Evolutionary conservation across 495 filamentous ascomycete species (phyloP).

Genomic region (Usnea hakonensis): DNA sequence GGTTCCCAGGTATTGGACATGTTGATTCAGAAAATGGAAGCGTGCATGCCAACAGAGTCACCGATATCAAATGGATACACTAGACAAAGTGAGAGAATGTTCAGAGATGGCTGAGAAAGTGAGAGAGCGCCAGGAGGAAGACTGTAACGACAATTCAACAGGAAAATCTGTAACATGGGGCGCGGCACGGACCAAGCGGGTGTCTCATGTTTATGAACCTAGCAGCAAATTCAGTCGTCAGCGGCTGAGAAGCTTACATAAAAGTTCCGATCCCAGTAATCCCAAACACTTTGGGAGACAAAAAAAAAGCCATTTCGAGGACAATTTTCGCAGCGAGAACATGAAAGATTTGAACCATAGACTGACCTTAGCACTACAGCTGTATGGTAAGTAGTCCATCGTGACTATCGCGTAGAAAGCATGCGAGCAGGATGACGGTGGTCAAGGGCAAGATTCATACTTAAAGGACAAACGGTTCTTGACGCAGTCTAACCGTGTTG

Average conservation of each 20-base stretch:
- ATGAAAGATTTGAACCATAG: too few relatives aligned
- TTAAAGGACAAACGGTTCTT: too few relatives aligned
- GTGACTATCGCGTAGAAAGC: too few relatives aligned
- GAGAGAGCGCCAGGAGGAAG: neutral
- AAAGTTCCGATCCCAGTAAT: neutral
- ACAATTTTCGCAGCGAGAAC: too few relatives aligned
- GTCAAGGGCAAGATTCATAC: too few relatives aligned
- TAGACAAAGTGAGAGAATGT: neutral
- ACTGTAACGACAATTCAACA: neutral
- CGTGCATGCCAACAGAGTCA: neutral
- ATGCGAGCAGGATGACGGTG: too few relatives aligned
- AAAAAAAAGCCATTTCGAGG: too few relatives aligned
- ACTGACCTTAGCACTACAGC: too few relatives aligned
- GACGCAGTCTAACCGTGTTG: too few relatives aligned
- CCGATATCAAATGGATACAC: neutral
- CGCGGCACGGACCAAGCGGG: neutral
- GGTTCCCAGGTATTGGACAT: neutral
- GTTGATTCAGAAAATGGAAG: neutral
- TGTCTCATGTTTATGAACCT: neutral
- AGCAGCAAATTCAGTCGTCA: neutral
- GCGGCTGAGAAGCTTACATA: neutral
- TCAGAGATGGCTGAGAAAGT: neutral
- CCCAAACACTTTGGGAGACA: too few relatives aligned
- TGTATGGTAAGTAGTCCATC: too few relatives aligned
- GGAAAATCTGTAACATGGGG: neutral